Conservation (phyloP, 805 yeast genomes). For the Cephaloascus fragrans region DNA sequence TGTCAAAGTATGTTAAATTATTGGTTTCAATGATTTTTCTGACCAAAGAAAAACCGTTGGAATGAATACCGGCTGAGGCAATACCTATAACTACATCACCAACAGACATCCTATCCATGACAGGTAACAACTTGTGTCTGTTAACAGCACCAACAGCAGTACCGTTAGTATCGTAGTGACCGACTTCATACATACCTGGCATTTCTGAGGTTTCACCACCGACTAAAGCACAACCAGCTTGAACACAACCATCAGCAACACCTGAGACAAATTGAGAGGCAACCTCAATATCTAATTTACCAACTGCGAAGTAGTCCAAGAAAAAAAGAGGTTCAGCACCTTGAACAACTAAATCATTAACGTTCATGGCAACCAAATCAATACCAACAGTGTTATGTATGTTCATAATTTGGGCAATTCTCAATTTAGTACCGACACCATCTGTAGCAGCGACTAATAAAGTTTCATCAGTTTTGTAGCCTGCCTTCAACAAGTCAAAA, state of each 20-base stretch:
- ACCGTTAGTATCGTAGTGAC: slow-evolving; percentile 97
- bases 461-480: slow-evolving; percentile 72
- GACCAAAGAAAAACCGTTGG: slow-evolving; percentile 92
- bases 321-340: slow-evolving; percentile 97
- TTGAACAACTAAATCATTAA: slow-evolving; percentile 93
- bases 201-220: slow-evolving; percentile 99
- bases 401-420: slow-evolving; percentile 83
- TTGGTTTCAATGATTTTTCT: slow-evolving; percentile 81
- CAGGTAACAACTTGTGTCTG: slow-evolving; percentile 68
- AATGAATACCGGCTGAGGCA: slow-evolving; percentile 88
- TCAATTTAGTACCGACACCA: slow-evolving; percentile 96
- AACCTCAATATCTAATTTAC: slow-evolving; percentile 72
- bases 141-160: slow-evolving; percentile 96
- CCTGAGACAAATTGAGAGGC: slow-evolving; percentile 89
- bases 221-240: slow-evolving; percentile 93
- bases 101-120: slow-evolving; percentile 48
- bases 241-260: slow-evolving; percentile 93
- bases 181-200: slow-evolving; percentile 97
- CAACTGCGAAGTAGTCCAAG: slow-evolving; percentile 94
- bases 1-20: slow-evolving; percentile 59
- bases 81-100: slow-evolving; percentile 86
- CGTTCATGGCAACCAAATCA: slow-evolving; percentile 98
- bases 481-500: slow-evolving; percentile 83
- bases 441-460: slow-evolving; percentile 95
- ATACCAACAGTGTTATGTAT: slow-evolving; percentile 97